Base-by-base conservation (phyloP, 2,329 filamentous ascomycete species). In the Botryotinia narcissicola region DNA sequence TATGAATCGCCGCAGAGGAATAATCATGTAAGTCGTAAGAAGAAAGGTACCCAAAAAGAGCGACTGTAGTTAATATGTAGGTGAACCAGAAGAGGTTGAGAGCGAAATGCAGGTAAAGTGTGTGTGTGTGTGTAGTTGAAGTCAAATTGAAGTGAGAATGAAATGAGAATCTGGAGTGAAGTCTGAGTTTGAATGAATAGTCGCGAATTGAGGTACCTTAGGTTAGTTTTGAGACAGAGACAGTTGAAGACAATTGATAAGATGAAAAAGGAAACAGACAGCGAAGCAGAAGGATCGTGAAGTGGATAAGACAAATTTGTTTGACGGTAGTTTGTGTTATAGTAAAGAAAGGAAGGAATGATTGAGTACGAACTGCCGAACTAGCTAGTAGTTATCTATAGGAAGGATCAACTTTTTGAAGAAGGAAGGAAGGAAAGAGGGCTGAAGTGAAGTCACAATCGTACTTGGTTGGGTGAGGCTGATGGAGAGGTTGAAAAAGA, bases 31-130 rank as follows among this genome's bases (percentile, higher is more conserved):
- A 25, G 59, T 9, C 46, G n/a, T 44, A 4, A 57, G n/a, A 29
- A 63, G 69, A 57, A 44, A 64, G 32, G 60, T 66, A 57, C 32
- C 46, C 29, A 71, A 71, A 54, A 71, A 54, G 70, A 71, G 37
- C 20, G 60, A 66, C 60, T 64, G 2, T 25, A 66, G 60, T 71
- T 42, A 29, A 63, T 32, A 44, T 18, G n/a, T 71, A 66, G 6
- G 22, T 66, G 46, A 70, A 32, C 10, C 42, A 70, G 54, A 42
- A 51, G 25, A 22, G 35, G 20, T 7, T 29, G n/a, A 29, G 6
- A 25, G 69, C 7, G 59, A 40, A 51, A 32, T 40, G 57, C 22
- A 42, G 46, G 54, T 35, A 29, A 46, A 61, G 10, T 69, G 67
- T 25, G 48, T n/a, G n/a, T n/a, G n/a, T n/a, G n/a, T n/a, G n/a